Base-by-base conservation (phyloP, 768 basidiomycete species). In the Boletus patriciae region DNA sequence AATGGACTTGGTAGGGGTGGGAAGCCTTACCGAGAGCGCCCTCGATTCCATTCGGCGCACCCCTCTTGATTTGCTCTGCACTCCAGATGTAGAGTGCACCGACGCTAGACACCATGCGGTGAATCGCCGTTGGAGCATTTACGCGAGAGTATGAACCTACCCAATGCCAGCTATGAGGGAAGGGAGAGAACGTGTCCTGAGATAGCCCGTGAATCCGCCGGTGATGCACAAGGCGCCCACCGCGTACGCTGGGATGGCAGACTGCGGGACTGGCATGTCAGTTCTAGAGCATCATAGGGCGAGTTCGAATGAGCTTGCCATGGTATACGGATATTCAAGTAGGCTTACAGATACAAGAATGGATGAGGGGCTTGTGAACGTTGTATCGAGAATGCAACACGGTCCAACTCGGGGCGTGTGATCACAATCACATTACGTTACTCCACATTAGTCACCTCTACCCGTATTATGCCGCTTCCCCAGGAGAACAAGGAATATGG, bases 91-190 rank as follows among this genome's bases (percentile, higher is more conserved):
- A 94, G 46, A 92, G 77, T 18, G 82, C 74, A 57, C 91, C 92
- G 45, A 94, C 90, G 63, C 90, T 91, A 33, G 19, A 55, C 59
- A 0, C 8, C 13, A 19, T 7, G n/a, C 43, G 19, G 50, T 57
- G 60, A 56, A 36, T 16, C 25, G 15, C 31, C 25, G 31, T 16
- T 16, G 7, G 31, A 21, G 36, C 7, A 23, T 3, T 15, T 12
- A 18, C 13, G 21, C 19, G 48, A 21, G 31, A 15, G 6, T 37
- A 37, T 36, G 52, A 48, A 70, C 84, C 42, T 63, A 92, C 90
- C 86, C 79, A 43, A 91, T 81, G 38, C 92, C 92, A 55, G 92
- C 92, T 19, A 93, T 83, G 41, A 94, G 70, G 13, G 92, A 93
- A 7, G 92, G 92, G 31, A 93, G 76, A 33, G 90, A 93, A 23